Conservation (phyloP, 805 yeast species). For the Cyberlindnera saturnus region DNA sequence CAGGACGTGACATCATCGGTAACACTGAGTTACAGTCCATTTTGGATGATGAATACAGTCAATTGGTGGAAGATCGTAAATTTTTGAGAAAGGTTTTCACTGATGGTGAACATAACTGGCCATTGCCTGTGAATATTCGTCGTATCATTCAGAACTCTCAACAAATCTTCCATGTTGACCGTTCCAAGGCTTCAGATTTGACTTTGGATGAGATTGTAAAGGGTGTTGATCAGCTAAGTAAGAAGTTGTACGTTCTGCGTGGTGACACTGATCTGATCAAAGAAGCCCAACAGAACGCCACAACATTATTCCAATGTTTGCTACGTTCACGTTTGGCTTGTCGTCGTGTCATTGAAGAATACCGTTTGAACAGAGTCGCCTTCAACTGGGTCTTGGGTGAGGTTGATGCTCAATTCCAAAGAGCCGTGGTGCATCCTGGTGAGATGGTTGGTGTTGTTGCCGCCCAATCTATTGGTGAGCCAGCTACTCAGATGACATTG, state of each 20-base stretch:
- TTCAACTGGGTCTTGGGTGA: constrained; percentile 97
- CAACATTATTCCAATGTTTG: constrained; percentile 82
- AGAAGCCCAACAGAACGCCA: constrained; percentile 92
- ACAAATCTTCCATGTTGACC: constrained; percentile 92
- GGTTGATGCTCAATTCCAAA: constrained; percentile 87
- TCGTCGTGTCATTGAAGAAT: constrained; percentile 89
- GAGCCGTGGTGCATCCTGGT: constrained; percentile 91
- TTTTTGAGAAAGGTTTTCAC: constrained; percentile 80
- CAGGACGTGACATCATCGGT: constrained; percentile 87
- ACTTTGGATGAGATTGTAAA: constrained; percentile 73
- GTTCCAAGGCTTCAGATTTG: constrained; percentile 83
- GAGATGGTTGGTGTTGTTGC: constrained; percentile 98
- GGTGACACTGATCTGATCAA: constrained; percentile 67
- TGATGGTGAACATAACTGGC: constrained; percentile 96
- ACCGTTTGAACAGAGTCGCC: constrained; percentile 73
- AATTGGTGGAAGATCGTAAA: constrained; percentile 68
- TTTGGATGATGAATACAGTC: constrained; percentile 80
- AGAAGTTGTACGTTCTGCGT: constrained; percentile 68
- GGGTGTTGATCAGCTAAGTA: constrained; percentile 65
- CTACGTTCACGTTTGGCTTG: constrained; percentile 88
- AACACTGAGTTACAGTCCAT: constrained; percentile 76
- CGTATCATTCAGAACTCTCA: constrained; percentile 96
- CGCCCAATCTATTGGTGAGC: constrained; percentile 97
- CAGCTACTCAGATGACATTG: constrained; percentile 96
- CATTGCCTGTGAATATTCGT: constrained; percentile 93